Evolutionary conservation across 805 yeast species (phyloP).

Genomic region (Metschnikowia gruessii): DNA sequence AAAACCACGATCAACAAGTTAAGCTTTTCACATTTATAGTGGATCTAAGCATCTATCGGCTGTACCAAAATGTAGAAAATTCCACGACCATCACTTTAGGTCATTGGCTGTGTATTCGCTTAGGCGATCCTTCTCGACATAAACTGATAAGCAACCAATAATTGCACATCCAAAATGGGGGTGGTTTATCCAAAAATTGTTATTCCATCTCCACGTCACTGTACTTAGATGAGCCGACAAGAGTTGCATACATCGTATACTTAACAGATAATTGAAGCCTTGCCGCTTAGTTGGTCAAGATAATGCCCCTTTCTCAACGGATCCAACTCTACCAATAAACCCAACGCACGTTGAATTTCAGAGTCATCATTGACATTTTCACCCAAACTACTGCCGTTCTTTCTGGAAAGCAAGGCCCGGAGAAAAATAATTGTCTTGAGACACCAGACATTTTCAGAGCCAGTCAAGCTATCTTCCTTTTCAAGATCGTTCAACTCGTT

Average conservation of each 20-base stretch:
- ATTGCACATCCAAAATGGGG: no score
- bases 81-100: no score
- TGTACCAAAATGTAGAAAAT: no score
- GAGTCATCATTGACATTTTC: constrained; percentile 12
- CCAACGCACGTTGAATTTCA: constrained; percentile 37
- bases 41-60: no score
- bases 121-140: no score
- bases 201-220: no score
- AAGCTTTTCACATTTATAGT: no score
- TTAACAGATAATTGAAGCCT: constrained; percentile 12
- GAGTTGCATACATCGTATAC: not conserved
- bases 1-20: no score
- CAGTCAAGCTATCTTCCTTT: constrained; percentile 51
- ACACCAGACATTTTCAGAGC: constrained; percentile 71
- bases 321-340: constrained; percentile 51
- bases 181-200: no score
- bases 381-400: constrained; percentile 8
- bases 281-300: constrained; percentile 32
- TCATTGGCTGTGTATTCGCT: no score
- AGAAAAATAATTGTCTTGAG: constrained; percentile 55
- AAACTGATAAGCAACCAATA: no score
- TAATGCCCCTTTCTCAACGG: constrained; percentile 66
- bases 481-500: constrained; percentile 71
- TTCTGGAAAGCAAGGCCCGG: constrained; percentile 28
- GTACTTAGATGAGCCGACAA: no score